These are phyloP conservation scores for Starmerella apis DNA, from an alignment of 805 yeast species.

Conservation along the genomic window DNA sequence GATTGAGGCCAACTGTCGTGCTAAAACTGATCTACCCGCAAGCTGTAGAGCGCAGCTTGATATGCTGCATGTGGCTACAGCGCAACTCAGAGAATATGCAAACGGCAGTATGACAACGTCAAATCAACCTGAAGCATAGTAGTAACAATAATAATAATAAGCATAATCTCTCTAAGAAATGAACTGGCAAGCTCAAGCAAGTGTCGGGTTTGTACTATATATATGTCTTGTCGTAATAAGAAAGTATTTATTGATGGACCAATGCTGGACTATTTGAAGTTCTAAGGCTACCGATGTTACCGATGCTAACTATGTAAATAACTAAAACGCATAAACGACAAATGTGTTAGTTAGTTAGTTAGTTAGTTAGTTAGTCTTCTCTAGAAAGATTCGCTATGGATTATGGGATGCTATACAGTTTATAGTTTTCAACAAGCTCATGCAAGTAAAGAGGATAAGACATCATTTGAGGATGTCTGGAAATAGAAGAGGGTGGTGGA, in stretches of 20 bases:
- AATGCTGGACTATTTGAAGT: background rate
- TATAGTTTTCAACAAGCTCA: no score
- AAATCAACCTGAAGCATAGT: background rate
- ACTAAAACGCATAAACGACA: no score
- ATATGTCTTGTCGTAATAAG: background rate
- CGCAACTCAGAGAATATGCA: slow-evolving; percentile 13
- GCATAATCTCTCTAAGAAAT: background rate
- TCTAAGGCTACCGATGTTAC: no score
- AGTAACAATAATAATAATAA: no score
- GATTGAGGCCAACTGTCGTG: background rate
- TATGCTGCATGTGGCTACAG: slow-evolving; percentile 13
- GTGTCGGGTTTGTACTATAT: background rate
- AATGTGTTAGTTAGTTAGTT: no score
- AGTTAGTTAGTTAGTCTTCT: no score
- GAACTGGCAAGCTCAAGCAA: background rate
- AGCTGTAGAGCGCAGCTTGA: slow-evolving; percentile 9
- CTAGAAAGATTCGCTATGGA: no score
- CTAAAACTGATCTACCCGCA: background rate
- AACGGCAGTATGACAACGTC: background rate
- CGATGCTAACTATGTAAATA: no score
- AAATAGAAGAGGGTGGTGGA: no score
- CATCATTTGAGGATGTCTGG: no score
- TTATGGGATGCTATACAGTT: no score
- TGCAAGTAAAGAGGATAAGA: no score
- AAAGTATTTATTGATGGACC: slow-evolving; percentile 1